Evolutionary conservation across 257 asterid species (phyloP).

Genomic region (Solanum piurae): DNA sequence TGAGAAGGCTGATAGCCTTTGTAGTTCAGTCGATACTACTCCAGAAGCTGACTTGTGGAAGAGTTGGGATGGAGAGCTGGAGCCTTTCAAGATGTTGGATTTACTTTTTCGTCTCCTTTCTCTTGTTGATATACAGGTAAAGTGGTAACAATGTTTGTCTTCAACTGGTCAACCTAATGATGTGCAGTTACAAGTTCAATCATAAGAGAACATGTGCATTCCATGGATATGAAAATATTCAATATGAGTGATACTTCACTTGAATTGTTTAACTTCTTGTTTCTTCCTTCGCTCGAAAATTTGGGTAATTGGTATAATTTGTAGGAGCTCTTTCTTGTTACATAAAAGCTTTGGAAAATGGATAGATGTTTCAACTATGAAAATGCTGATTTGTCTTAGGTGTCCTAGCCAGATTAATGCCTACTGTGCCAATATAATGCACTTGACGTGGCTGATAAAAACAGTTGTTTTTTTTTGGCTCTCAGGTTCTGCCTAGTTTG

Average conservation of each 20-base stretch:
- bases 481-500: constrained; percentile 63
- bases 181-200: background rate
- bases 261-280: background rate
- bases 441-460: background rate
- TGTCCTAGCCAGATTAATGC: background rate
- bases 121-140: constrained; percentile 82
- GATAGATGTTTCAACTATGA: background rate
- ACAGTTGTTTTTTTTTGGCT: background rate
- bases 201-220: background rate
- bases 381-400: background rate
- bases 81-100: constrained; percentile 59
- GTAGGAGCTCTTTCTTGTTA: background rate
- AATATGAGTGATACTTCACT: background rate
- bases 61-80: constrained; percentile 62
- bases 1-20: constrained; percentile 50
- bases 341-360: background rate
- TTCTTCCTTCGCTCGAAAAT: background rate
- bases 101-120: constrained; percentile 66
- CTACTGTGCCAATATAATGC: background rate
- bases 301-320: background rate
- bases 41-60: constrained; percentile 36
- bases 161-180: background rate
- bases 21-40: constrained; percentile 17
- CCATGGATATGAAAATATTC: background rate
- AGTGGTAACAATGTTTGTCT: background rate